Base-by-base conservation (phyloP, 2,329 filamentous ascomycete species). In the Chaetomium olivaceum region DNA sequence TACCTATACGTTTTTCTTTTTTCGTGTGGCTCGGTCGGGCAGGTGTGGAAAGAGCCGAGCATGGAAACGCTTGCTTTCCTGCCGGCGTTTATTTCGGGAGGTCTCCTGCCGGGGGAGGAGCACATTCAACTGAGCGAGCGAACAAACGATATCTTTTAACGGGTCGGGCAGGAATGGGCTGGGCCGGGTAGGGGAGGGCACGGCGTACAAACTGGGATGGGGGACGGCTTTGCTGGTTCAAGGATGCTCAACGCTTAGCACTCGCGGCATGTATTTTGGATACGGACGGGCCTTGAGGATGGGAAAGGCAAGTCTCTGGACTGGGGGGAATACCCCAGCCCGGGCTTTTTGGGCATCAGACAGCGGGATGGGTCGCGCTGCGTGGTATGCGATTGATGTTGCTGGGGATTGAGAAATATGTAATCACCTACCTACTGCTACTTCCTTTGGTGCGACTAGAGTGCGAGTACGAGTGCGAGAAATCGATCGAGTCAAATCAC, bases 361-460 rank as follows among this genome's bases (percentile, higher is more conserved):
- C 25, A 9, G 51, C 23, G 6, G 51, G 14, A 27, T n/a, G 43
- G 43, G 25, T 52, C 19, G 14, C 11, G n/a, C 8, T 23, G 52
- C 6, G 27, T 8, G 52, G 14, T 4, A 16, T 12, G 27, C 12
- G 29, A 12, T n/a, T n/a, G n/a, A n/a, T 19, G 8, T 56, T 33
- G 16, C 7, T 33, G 31, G 6, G 23, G 59, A 19, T 46, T 6
- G 31, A 56, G 33, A 29, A 16, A 31, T 33, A 21, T 62, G 51
- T 55, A 55, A 55, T 48, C 23, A 43, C 7, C 25, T 54, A 54
- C 39, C 29, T 39, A 29, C 48, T 23, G 14, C 51, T 48, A 31
- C 51, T 62, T 46, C 48, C 57, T 55, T 63, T 59, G 48, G 56
- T 64, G 56, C 62, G 56, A n/a, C 56, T 25, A 36, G 23, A 43